These are phyloP conservation scores for Podospora pseudopauciseta DNA, from an alignment of 495 filamentous ascomycete species.

Conservation along the genomic window DNA sequence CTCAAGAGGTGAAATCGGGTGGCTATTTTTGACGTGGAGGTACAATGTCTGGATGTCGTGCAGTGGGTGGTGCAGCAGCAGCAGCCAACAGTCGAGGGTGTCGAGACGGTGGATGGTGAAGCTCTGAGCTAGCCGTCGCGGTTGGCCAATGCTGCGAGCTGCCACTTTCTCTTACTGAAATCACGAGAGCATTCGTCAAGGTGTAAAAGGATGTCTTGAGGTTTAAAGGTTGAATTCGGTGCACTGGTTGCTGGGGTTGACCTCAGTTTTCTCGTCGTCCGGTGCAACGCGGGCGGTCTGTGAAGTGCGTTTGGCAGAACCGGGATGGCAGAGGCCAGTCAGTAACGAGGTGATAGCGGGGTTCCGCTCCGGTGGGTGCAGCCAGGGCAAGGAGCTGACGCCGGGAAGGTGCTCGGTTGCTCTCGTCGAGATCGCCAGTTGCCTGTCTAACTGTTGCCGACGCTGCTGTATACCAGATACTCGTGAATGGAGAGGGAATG, in stretches of 20 bases:
- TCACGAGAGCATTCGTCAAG: not conserved
- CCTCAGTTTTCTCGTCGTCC: conserved; percentile 34
- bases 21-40: not conserved
- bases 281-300: conserved; percentile 39
- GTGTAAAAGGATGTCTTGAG: conserved; percentile 9
- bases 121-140: conserved; percentile 16
- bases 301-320: conserved; percentile 26
- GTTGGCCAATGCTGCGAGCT: conserved; percentile 23
- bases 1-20: not conserved
- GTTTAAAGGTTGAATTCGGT: conserved; percentile 15
- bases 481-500: not conserved
- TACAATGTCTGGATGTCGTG: not conserved
- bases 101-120: not conserved
- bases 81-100: not conserved
- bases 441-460: not conserved
- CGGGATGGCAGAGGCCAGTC: conserved; percentile 15
- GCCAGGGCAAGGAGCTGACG: conserved; percentile 5
- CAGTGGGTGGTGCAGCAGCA: not conserved
- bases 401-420: not conserved
- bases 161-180: not conserved
- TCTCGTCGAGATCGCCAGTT: not conserved
- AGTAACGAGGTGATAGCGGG: conserved; percentile 27
- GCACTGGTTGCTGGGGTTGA: conserved; percentile 24
- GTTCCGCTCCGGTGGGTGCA: conserved; percentile 22
- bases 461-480: not conserved